These are phyloP conservation scores for Penicillium sp. DNA, from an alignment of 2,329 filamentous ascomycete genomes.

Conservation along the genomic window DNA sequence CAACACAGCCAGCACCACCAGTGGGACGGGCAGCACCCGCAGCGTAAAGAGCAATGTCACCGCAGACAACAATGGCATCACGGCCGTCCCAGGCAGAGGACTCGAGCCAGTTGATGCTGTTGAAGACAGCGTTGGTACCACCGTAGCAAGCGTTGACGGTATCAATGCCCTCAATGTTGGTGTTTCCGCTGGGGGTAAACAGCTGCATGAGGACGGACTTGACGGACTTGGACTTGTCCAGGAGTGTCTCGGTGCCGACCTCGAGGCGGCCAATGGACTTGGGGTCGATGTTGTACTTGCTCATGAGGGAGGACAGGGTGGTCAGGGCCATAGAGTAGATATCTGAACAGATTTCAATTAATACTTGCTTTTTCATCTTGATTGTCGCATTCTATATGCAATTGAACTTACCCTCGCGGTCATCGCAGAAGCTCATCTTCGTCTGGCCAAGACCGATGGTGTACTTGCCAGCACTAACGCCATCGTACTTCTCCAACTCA, in stretches of 20 bases:
- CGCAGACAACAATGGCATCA: conserved; percentile 74
- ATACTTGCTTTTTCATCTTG: not conserved
- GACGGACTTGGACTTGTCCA: conserved; percentile 89
- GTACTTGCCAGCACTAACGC: conserved; percentile 78
- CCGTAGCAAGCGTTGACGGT: conserved; percentile 84
- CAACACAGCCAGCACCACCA: conserved; percentile 75
- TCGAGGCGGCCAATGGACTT: conserved; percentile 76
- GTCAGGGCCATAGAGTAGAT: conserved; percentile 86
- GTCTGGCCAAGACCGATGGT: conserved; percentile 88
- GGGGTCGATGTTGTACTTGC: conserved; percentile 79
- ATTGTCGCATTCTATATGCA: not conserved
- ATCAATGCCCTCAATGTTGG: conserved; percentile 79
- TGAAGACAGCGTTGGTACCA: conserved; percentile 80
- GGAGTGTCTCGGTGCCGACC: conserved; percentile 79
- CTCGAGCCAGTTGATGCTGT: conserved; percentile 81
- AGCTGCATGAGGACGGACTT: conserved; percentile 87
- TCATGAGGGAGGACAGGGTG: conserved; percentile 71
- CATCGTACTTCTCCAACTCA: conserved; percentile 84
- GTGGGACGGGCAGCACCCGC: conserved; percentile 79
- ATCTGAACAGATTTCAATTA: conserved; percentile 52
- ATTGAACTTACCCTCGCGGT: conserved; percentile 68
- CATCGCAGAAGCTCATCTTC: conserved; percentile 90
- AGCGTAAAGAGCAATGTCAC: conserved; percentile 81
- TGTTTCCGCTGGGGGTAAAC: conserved; percentile 69
- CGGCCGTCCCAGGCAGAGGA: conserved; percentile 84